Percentiles rank a stretch among this genome's conserved stretches.
Conservation (phyloP, 352 stramenopile genomes). For the Globisporangium nagaii region DNA sequence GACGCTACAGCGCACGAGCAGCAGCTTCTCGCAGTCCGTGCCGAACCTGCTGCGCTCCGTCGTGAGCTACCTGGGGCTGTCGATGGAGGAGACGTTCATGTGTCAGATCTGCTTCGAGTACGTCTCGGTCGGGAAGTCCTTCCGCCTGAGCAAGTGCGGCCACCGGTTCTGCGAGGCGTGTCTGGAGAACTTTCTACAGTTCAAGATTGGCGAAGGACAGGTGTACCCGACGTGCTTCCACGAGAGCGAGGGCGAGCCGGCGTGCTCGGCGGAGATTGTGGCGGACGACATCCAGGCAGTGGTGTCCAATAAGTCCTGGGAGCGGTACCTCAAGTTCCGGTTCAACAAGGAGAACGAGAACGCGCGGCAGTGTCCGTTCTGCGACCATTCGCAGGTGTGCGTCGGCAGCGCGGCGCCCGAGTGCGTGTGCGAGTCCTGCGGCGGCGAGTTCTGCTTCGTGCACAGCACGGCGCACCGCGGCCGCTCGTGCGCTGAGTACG, state of each 20-base stretch:
- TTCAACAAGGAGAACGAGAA: conserved; percentile 77
- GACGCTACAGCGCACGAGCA: conserved; percentile 5
- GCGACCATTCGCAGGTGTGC: conserved; percentile 52
- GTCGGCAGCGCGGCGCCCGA: conserved; percentile 31
- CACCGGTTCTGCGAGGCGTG: conserved; percentile 62
- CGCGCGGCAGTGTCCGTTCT: conserved; percentile 55
- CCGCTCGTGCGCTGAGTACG: conserved; percentile 68
- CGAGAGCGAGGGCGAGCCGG: conserved; percentile 19
- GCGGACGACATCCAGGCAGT: conserved; percentile 39
- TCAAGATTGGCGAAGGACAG: conserved; percentile 65
- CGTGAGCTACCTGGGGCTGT: conserved; percentile 44
- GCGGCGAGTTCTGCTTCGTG: conserved; percentile 77
- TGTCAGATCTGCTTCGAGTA: conserved; percentile 82
- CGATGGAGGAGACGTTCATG: conserved; percentile 63
- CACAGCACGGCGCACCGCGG: conserved; percentile 82
- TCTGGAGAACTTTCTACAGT: conserved; percentile 56
- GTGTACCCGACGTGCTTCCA: conserved; percentile 75
- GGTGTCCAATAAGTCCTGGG: conserved; percentile 45
- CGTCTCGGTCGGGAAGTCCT: conserved; percentile 22
- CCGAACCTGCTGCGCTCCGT: conserved; percentile 48
- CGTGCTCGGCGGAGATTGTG: conserved; percentile 36
- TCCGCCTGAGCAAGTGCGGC: conserved; percentile 37
- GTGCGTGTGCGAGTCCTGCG: conserved; percentile 36
- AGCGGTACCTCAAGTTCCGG: conserved; percentile 79
- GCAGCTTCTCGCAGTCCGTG: conserved; percentile 21